Evolutionary conservation across 441 rosid genomes (phyloP).

Genomic region (Pelargonium australe): DNA sequence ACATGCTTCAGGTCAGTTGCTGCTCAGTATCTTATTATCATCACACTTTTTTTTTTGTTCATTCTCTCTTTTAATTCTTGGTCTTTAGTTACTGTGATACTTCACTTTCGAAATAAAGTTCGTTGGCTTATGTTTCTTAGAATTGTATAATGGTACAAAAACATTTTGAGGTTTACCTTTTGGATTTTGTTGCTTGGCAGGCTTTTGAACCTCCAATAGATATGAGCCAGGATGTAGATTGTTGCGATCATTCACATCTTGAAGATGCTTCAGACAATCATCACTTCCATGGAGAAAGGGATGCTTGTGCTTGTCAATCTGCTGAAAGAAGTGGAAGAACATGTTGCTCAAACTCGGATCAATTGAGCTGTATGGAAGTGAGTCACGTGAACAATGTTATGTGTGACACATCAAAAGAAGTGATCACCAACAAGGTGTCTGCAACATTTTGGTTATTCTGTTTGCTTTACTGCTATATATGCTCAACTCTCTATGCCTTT

Average conservation of each 20-base stretch:
- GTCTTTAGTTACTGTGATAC: conserved; percentile 10
- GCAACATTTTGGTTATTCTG: conserved; percentile 17
- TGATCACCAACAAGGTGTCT: conserved; percentile 32
- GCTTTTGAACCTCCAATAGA: conserved; percentile 95
- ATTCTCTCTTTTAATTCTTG: not conserved
- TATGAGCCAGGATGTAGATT: conserved; percentile 70
- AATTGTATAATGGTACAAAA: conserved; percentile 6
- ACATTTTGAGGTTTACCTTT: not conserved
- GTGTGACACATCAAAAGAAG: conserved; percentile 23
- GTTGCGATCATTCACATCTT: conserved; percentile 36
- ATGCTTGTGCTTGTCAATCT: conserved; percentile 36
- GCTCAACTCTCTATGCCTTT: conserved; percentile 23
- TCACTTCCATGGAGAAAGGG: conserved; percentile 38
- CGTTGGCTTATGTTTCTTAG: conserved; percentile 10
- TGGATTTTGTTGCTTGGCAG: conserved; percentile 35
- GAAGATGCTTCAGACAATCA: conserved; percentile 42
- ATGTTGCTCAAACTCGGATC: conserved; percentile 27
- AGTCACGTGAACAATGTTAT: conserved; percentile 16
- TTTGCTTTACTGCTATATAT: conserved; percentile 14
- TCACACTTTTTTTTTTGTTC: not conserved
- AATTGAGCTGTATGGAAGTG: conserved; percentile 25
- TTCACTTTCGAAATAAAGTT: conserved; percentile 4
- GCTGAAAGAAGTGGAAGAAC: conserved; percentile 37
- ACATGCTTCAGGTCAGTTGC: conserved; percentile 76
- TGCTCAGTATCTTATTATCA: conserved; percentile 11